Conservation (phyloP, 2,329 filamentous ascomycete genomes). For the Aspergillus pseudoviridinutans region DNA sequence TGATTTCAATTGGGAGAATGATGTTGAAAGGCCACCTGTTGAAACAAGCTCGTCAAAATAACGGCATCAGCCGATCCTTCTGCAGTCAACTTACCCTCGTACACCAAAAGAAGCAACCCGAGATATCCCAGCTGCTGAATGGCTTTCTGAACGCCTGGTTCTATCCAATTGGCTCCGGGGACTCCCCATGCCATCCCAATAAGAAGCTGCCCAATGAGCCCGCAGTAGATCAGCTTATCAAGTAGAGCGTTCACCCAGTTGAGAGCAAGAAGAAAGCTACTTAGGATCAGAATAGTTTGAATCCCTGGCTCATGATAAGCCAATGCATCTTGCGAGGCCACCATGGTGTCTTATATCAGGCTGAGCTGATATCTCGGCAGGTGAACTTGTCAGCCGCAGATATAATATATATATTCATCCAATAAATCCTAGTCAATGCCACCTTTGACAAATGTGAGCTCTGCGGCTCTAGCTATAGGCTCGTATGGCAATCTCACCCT, state of each 20-base stretch:
- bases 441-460: too few species aligned
- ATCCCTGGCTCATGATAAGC: constrained; percentile 64
- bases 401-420: neutral
- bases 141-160: constrained; percentile 47
- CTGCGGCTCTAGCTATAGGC: too few species aligned
- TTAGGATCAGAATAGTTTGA: constrained; percentile 54
- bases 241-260: constrained; percentile 57
- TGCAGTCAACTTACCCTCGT: constrained; percentile 51
- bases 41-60: neutral
- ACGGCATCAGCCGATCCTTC: too few species aligned
- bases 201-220: constrained; percentile 67
- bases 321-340: constrained; percentile 21
- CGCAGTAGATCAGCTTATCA: constrained; percentile 62
- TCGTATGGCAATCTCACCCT: too few species aligned
- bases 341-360: neutral
- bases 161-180: constrained; percentile 61
- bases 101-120: constrained; percentile 68
- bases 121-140: constrained; percentile 68
- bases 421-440: too few species aligned
- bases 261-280: constrained; percentile 60
- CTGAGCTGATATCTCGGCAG: too few species aligned
- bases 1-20: constrained; percentile 51
- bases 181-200: constrained; percentile 67
- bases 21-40: constrained; percentile 24
- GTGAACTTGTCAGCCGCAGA: neutral